These are phyloP conservation scores for Penicillium paneum DNA, from an alignment of 2,329 filamentous ascomycete genomes.

Conservation along the genomic window DNA sequence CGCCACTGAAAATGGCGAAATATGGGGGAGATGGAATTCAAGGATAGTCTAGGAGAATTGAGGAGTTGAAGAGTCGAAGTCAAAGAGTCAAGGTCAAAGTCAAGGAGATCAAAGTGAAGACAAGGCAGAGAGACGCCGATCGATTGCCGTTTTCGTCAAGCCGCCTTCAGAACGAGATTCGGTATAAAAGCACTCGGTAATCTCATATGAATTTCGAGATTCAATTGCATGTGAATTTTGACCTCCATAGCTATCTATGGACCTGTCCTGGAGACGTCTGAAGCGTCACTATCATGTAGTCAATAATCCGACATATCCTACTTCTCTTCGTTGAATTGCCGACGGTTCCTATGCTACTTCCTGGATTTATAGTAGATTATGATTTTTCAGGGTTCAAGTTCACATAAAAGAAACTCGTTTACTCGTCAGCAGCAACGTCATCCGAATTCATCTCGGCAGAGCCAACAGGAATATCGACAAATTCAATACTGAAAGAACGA, in stretches of 20 bases:
- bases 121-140: neutral
- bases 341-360: neutral
- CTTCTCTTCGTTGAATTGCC: neutral
- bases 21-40: neutral
- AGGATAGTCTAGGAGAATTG: neutral
- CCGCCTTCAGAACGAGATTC: neutral
- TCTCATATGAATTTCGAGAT: neutral
- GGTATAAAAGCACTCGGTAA: neutral
- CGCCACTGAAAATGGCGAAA: neutral
- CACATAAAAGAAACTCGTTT: neutral
- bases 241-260: neutral
- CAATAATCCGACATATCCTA: neutral
- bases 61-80: neutral
- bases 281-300: neutral
- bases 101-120: neutral
- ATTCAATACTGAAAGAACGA: too few relatives aligned
- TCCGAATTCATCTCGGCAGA: neutral
- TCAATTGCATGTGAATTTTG: neutral
- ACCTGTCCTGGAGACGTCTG: neutral
- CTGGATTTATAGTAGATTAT: neutral
- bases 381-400: neutral
- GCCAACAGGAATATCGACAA: neutral
- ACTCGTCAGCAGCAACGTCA: neutral
- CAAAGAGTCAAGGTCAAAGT: neutral
- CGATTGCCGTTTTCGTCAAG: constrained; percentile 5